Evolutionary conservation across 2,329 filamentous ascomycete species (phyloP).

Genomic region (Scedosporium aurantiacum): DNA sequence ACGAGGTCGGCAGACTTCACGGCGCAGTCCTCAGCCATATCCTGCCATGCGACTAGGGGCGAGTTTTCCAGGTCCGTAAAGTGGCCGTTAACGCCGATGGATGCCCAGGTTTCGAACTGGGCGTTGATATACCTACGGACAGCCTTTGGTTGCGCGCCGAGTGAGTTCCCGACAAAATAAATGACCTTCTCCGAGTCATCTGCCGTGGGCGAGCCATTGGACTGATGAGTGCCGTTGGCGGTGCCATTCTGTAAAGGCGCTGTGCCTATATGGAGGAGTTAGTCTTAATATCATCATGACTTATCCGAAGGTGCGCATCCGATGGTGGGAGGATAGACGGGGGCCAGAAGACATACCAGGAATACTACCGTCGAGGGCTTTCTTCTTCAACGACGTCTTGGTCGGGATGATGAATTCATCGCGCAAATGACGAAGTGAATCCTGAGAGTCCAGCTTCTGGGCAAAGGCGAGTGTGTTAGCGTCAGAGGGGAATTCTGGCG

Average conservation of each 20-base stretch:
- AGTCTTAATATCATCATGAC: too few species aligned
- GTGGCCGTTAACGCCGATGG: slow-evolving; percentile 70
- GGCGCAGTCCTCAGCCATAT: slow-evolving; percentile 57
- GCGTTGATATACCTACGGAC: slow-evolving; percentile 48
- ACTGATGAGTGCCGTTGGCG: background rate
- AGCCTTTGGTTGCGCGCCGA: slow-evolving; percentile 65
- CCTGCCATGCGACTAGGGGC: slow-evolving; percentile 57
- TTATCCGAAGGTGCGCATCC: too few species aligned
- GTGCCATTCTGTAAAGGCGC: background rate
- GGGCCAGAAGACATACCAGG: too few species aligned
- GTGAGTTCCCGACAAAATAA: slow-evolving; percentile 84
- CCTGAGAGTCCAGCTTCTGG: too few species aligned
- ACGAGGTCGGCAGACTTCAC: slow-evolving; percentile 58
- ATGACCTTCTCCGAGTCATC: too few species aligned
- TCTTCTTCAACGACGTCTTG: too few species aligned
- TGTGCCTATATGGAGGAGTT: background rate
- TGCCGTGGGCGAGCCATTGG: background rate
- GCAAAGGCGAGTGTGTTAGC: too few species aligned
- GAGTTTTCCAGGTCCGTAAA: slow-evolving; percentile 59
- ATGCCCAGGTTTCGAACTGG: slow-evolving; percentile 68
- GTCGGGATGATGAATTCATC: too few species aligned
- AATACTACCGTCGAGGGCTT: too few species aligned
- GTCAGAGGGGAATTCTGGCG: slow-evolving; percentile 30
- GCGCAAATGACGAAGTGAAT: too few species aligned
- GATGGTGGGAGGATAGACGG: too few species aligned